phyloP scores from a whole-genome alignment of 2,329 filamentous ascomycete species.

The Penicillium sp. region DNA sequence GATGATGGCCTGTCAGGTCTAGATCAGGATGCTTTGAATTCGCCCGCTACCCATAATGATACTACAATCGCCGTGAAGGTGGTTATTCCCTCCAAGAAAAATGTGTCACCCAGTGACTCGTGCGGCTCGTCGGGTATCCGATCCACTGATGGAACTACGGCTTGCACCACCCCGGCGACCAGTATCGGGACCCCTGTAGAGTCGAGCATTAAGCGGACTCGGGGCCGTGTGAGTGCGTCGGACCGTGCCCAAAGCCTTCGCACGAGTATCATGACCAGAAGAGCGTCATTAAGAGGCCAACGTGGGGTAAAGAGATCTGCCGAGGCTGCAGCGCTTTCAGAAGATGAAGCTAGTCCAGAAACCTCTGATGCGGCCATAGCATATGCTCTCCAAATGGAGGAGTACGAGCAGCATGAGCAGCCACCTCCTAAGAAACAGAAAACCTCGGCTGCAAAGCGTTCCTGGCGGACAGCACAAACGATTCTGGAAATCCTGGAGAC shows the following conservation, averaged over 20 bases:
- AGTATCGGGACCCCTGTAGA: conserved; percentile 59
- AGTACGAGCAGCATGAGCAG: conserved; percentile 47
- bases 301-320: conserved; percentile 48
- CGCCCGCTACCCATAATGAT: not conserved
- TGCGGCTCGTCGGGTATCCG: conserved; percentile 43
- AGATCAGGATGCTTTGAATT: conserved; percentile 8
- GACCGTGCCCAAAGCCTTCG: conserved; percentile 50
- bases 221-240: conserved; percentile 44
- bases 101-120: conserved; percentile 25
- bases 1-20: conserved; percentile 14
- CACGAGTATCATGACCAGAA: conserved; percentile 51
- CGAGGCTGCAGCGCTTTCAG: conserved; percentile 43
- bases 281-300: conserved; percentile 11
- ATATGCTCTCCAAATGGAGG: conserved; percentile 57
- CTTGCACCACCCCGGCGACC: conserved; percentile 64
- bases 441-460: conserved; percentile 21
- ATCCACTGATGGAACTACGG: conserved; percentile 49
- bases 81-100: conserved; percentile 32
- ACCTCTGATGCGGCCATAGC: conserved; percentile 57
- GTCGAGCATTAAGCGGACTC: conserved; percentile 34
- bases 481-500: not conserved
- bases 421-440: conserved; percentile 41
- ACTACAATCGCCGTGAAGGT: conserved; percentile 23
- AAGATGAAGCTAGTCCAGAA: conserved; percentile 36
- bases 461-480: not conserved